Base-by-base conservation (phyloP, 176 grass and related monocot genomes). In the Elymus sibiricus region DNA sequence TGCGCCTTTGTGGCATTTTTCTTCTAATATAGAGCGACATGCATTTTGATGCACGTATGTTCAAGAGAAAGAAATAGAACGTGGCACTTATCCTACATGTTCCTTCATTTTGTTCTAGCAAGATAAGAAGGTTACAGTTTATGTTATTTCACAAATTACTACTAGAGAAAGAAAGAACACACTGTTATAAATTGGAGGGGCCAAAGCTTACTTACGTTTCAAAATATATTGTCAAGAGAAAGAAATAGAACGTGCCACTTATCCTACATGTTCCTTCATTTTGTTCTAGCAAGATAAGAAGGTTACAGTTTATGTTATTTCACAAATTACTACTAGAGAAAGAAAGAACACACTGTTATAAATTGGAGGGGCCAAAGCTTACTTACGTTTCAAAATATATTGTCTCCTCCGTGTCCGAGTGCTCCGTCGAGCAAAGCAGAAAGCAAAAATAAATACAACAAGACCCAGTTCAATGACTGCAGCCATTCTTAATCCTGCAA, bases 401-500 rank as follows among this genome's bases (percentile, higher is more conserved):
- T 84, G 91, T 82, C 88, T 87, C 70, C 90, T 91, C 44, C 55
- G 78, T 78, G 60, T 63, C 83, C 82, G 82, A 87, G 78, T 92
- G 47, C 74, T 78, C 26, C 83, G 58, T 46, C 83, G 73, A 85
- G 79, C 88, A 42, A 88, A 25, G 74, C 89, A 98, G 66, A 92
- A 90, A 71, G 32, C 78, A 47, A 91, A 31, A 65, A 74, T 87
- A 79, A 83, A 85, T 26, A 89, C 44, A 60, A 77, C 73, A 90
- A 89, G 64, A 70, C 78, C 87, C 51, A 98, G 58, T 76, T 98
- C 91, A 64, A 95, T 56, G 46, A 89, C 9, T 67, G 79, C 73
- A 80, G 66, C 88, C 10, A 79, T 77, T 81, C 70, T 90, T 76
- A 98, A 79, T 81, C 93, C 95, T 98, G 91, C 56, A 79, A 74